These are phyloP conservation scores for Cyberlindnera amylophila DNA, from an alignment of 805 yeast species.

Conservation along the genomic window DNA sequence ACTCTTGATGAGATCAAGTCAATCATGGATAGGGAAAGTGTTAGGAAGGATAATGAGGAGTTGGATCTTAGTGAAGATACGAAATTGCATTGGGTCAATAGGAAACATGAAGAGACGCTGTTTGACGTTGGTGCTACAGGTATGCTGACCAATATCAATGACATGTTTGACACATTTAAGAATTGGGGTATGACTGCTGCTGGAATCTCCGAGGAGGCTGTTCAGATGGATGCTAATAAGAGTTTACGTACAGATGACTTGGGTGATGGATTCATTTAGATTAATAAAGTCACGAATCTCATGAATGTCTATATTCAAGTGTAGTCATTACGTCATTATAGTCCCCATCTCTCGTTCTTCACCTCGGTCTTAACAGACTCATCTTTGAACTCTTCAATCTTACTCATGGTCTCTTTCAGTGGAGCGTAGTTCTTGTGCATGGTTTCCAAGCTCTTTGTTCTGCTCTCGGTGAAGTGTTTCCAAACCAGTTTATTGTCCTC, in stretches of 20 bases:
- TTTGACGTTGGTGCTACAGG: conserved; percentile 70
- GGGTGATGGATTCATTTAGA: conserved; percentile 9
- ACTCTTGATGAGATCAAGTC: conserved; percentile 8
- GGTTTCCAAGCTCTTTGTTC: conserved; percentile 15
- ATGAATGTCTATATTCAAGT: too few species aligned
- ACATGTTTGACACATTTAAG: conserved; percentile 45
- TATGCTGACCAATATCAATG: conserved; percentile 59
- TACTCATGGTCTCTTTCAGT: conserved; percentile 11
- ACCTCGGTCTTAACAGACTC: not conserved
- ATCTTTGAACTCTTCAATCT: conserved; percentile 11
- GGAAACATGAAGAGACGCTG: conserved; percentile 27
- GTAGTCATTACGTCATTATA: too few species aligned
- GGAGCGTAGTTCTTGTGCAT: conserved; percentile 24
- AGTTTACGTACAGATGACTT: conserved; percentile 6
- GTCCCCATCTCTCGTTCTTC: conserved; percentile 16
- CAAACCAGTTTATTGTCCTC: conserved; percentile 16
- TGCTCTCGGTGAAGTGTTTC: conserved; percentile 20
- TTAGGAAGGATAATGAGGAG: conserved; percentile 13
- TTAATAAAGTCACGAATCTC: too few species aligned
- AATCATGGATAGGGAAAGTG: conserved; percentile 13
- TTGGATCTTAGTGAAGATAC: conserved; percentile 16
- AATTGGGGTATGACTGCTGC: conserved; percentile 25
- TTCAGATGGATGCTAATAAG: conserved; percentile 1
- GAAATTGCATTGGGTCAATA: conserved; percentile 47
- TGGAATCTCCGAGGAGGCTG: conserved; percentile 3